These are phyloP conservation scores for Sporisorium exsertum DNA, from an alignment of 1,284 basidiomycete species.

Conservation along the genomic window DNA sequence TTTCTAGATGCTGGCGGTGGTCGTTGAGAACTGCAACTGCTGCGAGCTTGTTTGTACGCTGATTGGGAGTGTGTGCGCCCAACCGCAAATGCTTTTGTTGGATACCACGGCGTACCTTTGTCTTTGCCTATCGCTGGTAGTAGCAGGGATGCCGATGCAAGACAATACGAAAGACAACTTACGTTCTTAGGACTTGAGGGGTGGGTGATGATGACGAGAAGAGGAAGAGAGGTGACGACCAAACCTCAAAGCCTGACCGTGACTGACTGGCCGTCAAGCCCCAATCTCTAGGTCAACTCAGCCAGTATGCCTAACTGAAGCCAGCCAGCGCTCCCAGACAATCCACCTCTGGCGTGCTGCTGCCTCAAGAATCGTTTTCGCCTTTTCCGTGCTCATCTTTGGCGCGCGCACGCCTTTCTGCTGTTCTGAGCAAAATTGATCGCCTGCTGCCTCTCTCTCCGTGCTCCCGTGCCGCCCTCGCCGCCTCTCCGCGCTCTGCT, in stretches of 20 bases:
- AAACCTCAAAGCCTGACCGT: slow-evolving; percentile 38
- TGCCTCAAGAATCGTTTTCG: slow-evolving; percentile 18
- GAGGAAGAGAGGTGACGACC: slow-evolving; percentile 40
- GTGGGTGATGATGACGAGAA: slow-evolving; percentile 48
- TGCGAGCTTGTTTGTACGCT: slow-evolving; percentile 7
- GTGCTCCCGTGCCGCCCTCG: neutral
- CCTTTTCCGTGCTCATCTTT: slow-evolving; percentile 3
- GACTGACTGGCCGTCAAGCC: slow-evolving; percentile 4
- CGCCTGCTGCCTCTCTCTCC: neutral
- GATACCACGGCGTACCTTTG: slow-evolving; percentile 16
- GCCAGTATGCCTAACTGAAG: slow-evolving; percentile 13
- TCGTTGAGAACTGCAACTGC: neutral
- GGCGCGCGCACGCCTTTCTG: slow-evolving; percentile 6
- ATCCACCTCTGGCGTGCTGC: slow-evolving; percentile 15
- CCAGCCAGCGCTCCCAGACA: too few relatives aligned
- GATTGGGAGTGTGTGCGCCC: neutral
- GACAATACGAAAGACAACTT: slow-evolving; percentile 26
- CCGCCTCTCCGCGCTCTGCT: slow-evolving; percentile 2
- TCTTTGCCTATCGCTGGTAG: neutral
- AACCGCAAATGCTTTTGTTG: neutral
- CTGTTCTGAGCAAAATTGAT: neutral
- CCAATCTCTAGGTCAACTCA: slow-evolving; percentile 4
- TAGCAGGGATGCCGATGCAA: slow-evolving; percentile 24
- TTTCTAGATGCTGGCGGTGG: neutral
- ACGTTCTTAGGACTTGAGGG: slow-evolving; percentile 51